Base-by-base conservation (phyloP, 352 stramenopile species). In the Blastocystis hominis region DNA sequence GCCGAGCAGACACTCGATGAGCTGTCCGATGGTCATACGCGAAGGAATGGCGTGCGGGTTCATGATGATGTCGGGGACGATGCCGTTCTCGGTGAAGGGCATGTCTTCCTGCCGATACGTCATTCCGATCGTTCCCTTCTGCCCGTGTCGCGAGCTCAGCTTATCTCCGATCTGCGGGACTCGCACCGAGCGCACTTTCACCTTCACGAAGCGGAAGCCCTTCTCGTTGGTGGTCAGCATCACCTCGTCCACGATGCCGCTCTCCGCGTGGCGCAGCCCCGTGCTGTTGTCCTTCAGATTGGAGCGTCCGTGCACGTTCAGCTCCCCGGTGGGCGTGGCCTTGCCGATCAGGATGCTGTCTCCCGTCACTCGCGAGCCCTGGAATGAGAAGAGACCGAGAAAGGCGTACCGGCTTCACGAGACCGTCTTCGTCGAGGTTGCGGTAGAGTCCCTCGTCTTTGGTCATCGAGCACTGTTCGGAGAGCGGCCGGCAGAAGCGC, bases 41-140 rank as follows among this genome's bases (percentile, higher is more conserved):
- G 94, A 98, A 70, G 97, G 97, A 94, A 99, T 98, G 88, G 96
- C 97, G 92, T 99, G 97, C 15, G 97, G 97, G 91, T 99, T 99
- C 46, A 99, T 95, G 90, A 99, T 98, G 86, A 99, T 98, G 91
- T 99, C 97, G 1, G 97, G 97, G 1, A 95, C 96, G 89, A 99
- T 98, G 42, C 97, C 94, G 89, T 99, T 94, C n/a, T 94, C 92
- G 24, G 95, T 98, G 90, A 98, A 99, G 46, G 97, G 97, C 97
- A 99, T 99, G 90, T 99, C 97, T 90, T 99, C 96, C 90, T 98
- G 95, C 40, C 94, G 93, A 90, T 98, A 99, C 36, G 95, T 98
- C 95, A 99, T 99, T 88, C 97, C 96, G 90, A 98, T 98, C 47
- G 96, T 99, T 88, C 94, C 94, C 90, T 97, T 97, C 91, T 97